Conservation (phyloP, 2,329 filamentous ascomycete genomes). For the Ophiostoma triangulosporum region DNA sequence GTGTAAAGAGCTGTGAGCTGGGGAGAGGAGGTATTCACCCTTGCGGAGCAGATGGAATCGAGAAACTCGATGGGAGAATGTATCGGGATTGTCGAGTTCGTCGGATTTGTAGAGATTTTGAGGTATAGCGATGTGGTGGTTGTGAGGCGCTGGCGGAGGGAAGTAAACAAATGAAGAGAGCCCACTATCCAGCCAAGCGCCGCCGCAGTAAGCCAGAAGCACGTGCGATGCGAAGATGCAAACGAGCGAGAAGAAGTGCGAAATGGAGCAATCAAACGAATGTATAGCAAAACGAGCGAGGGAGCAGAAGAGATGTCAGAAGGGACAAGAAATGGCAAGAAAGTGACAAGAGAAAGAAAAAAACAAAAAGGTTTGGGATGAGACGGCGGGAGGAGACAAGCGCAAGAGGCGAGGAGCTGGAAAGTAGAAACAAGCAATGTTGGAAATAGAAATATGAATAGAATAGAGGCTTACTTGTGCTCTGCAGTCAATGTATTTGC, state of each 20-base stretch:
- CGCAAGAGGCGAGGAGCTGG: neutral
- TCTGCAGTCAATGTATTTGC: neutral
- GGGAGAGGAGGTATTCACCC: slow-evolving; percentile 5
- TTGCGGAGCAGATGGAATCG: slow-evolving; percentile 3
- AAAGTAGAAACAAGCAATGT: no score
- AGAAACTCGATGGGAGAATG: neutral
- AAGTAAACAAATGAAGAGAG: neutral
- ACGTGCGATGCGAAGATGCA: neutral
- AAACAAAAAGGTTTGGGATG: slow-evolving; percentile 2
- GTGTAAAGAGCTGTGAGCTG: neutral
- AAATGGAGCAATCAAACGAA: neutral
- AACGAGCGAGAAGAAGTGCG: neutral
- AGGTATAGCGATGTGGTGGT: neutral
- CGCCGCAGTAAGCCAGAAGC: neutral
- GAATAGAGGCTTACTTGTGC: neutral
- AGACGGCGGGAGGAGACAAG: neutral
- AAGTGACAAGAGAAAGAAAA: neutral
- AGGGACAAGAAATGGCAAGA: neutral
- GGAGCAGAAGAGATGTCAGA: neutral
- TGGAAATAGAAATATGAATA: neutral
- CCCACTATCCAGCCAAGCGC: neutral
- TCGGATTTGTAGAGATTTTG: neutral
- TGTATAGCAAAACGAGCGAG: neutral
- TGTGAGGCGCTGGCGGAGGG: neutral
- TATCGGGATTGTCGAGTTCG: no score